These are phyloP conservation scores for Candida glaebosa DNA, from an alignment of 805 yeast genomes.

Conservation along the genomic window DNA sequence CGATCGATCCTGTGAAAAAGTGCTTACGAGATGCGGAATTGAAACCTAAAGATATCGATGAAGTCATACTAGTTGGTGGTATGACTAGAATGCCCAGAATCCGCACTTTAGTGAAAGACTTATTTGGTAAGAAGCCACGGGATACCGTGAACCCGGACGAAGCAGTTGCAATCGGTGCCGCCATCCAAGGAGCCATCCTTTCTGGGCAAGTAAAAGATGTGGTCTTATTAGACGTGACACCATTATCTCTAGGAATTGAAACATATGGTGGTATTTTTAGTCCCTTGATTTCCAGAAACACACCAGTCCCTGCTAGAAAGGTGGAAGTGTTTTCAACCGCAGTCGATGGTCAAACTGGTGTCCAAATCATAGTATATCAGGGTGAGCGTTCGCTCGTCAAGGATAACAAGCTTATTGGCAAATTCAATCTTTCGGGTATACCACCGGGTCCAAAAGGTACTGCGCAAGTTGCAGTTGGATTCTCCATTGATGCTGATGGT, in stretches of 20 bases:
- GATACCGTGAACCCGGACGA: constrained; percentile 85
- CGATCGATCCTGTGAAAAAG: constrained; percentile 69
- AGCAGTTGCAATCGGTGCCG: constrained; percentile 90
- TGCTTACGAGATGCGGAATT: constrained; percentile 75
- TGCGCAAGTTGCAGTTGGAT: constrained; percentile 74
- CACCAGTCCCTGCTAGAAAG: constrained; percentile 72
- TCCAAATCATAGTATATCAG: constrained; percentile 73
- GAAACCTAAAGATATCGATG: constrained; percentile 63
- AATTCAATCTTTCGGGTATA: constrained; percentile 66
- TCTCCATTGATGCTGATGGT: constrained; percentile 82
- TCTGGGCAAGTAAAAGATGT: constrained; percentile 83
- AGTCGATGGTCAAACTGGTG: constrained; percentile 83
- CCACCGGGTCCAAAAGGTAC: constrained; percentile 77
- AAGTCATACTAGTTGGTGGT: constrained; percentile 79
- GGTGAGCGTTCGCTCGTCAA: constrained; percentile 79
- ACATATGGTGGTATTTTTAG: constrained; percentile 83
- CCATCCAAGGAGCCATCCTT: constrained; percentile 82
- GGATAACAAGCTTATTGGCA: constrained; percentile 75
- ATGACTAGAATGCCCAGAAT: constrained; percentile 90
- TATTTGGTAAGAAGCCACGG: constrained; percentile 64
- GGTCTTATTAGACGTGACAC: constrained; percentile 75
- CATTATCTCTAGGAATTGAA: constrained; percentile 78
- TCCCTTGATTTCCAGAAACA: constrained; percentile 72
- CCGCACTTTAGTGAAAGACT: constrained; percentile 53
- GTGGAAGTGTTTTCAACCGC: constrained; percentile 77